phyloP scores from a whole-genome alignment of 2,329 filamentous ascomycete genomes.

The Alternaria gaisen region DNA sequence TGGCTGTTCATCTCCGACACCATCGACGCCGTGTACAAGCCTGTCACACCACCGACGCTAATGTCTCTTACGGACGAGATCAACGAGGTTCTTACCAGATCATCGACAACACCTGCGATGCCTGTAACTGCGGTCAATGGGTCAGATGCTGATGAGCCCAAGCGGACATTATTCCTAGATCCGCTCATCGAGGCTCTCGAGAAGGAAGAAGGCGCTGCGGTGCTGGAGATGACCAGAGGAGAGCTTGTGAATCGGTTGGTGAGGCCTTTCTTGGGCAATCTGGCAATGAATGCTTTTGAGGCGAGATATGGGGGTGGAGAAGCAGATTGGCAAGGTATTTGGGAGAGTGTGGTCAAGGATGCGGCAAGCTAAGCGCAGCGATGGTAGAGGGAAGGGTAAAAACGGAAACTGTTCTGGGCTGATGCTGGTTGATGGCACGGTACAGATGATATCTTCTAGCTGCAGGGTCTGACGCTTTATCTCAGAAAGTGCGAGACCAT shows the following conservation, averaged over 20 bases:
- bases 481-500: not conserved
- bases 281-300: conserved; percentile 95
- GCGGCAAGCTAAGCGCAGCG: conserved; percentile 22
- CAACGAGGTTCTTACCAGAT: conserved; percentile 71
- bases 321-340: conserved; percentile 42
- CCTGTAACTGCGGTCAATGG: conserved; percentile 6
- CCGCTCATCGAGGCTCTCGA: conserved; percentile 47
- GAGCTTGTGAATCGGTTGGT: conserved; percentile 79
- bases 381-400: not conserved
- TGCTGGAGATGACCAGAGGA: conserved; percentile 63
- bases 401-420: not conserved
- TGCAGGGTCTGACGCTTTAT: not conserved
- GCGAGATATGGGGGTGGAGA: conserved; percentile 84
- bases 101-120: conserved; percentile 11
- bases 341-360: conserved; percentile 45
- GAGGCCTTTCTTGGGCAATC: conserved; percentile 85
- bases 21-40: conserved; percentile 91
- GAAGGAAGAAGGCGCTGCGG: conserved; percentile 51
- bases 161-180: conserved; percentile 56
- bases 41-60: conserved; percentile 69
- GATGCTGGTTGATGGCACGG: not conserved
- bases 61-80: conserved; percentile 84
- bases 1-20: conserved; percentile 98
- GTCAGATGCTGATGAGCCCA: conserved; percentile 25
- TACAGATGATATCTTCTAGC: not conserved